Conservation (phyloP, 176 grass and related monocot genomes). For the Cenchrus purpureus region DNA sequence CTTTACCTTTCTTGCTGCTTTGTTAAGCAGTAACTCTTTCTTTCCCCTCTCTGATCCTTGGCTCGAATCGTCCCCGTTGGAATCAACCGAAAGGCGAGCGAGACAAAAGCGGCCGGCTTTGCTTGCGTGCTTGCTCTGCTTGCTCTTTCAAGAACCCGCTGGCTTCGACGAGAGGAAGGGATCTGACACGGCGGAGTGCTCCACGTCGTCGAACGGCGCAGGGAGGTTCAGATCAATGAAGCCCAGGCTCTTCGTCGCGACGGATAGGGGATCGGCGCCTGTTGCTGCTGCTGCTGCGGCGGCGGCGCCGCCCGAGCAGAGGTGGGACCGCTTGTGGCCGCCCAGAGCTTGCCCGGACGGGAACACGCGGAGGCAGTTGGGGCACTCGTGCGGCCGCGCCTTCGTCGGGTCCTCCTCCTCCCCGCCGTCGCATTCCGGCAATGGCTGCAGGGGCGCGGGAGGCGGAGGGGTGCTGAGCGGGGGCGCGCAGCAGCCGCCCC, state of each 20-base stretch:
- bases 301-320: conserved; percentile 31
- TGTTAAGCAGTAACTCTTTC: conserved; percentile 18
- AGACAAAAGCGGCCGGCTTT: conserved; percentile 14
- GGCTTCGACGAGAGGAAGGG: conserved; percentile 48
- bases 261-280: not conserved
- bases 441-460: conserved; percentile 42
- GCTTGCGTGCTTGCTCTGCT: conserved; percentile 46
- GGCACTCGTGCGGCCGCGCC: conserved; percentile 49
- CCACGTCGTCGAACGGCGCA: conserved; percentile 48
- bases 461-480: not conserved
- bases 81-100: conserved; percentile 32
- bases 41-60: conserved; percentile 6
- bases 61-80: conserved; percentile 32
- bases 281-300: too few relatives aligned
- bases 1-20: conserved; percentile 43
- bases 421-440: conserved; percentile 35
- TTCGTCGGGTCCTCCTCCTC: conserved; percentile 16
- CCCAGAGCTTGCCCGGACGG: conserved; percentile 72
- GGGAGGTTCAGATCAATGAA: conserved; percentile 77
- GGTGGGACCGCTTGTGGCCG: conserved; percentile 72
- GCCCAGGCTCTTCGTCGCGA: conserved; percentile 32
- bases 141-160: conserved; percentile 40
- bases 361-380: conserved; percentile 70
- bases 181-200: conserved; percentile 65
- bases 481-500: conserved; percentile 49